Conservation (phyloP, 1,284 basidiomycete species). For the Cutaneotrichosporon daszewskae region DNA sequence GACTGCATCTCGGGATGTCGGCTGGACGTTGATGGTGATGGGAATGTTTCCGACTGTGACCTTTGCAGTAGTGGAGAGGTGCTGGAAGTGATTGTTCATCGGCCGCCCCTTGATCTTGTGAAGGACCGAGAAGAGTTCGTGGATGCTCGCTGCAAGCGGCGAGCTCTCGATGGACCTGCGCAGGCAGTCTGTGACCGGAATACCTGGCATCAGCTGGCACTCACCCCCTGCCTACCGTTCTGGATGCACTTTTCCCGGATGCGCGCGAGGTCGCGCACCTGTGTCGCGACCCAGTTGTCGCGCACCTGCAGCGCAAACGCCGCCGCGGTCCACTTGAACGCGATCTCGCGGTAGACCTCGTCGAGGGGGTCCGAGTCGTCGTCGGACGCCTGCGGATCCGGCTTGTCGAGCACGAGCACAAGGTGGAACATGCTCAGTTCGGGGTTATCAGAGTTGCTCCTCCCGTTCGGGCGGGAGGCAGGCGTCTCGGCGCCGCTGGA, state of each 20-base stretch:
- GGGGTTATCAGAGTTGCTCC: constrained; percentile 37
- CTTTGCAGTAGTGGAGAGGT: constrained; percentile 60
- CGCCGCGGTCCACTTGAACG: constrained; percentile 80
- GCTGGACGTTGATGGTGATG: constrained; percentile 74
- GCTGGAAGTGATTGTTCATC: constrained; percentile 54
- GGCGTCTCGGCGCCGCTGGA: background rate
- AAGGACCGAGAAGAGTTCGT: constrained; percentile 55
- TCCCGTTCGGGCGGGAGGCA: background rate
- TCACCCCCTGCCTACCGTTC: constrained; percentile 22
- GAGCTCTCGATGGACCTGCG: constrained; percentile 53
- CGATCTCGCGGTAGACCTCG: constrained; percentile 68
- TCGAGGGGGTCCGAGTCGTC: constrained; percentile 65
- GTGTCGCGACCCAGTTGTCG: constrained; percentile 70
- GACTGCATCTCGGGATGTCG: constrained; percentile 47
- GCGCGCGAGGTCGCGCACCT: constrained; percentile 63
- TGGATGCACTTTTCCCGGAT: constrained; percentile 58
- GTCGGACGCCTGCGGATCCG: constrained; percentile 61
- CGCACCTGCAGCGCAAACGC: constrained; percentile 79
- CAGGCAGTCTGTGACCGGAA: constrained; percentile 32
- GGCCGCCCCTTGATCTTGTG: constrained; percentile 51
- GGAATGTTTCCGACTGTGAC: constrained; percentile 68
- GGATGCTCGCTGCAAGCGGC: constrained; percentile 68
- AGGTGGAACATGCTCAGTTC: constrained; percentile 78
- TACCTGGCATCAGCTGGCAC: constrained; percentile 17
- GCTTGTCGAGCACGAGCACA: constrained; percentile 79